phyloP scores from a whole-genome alignment of 805 yeast species.

The Yarrowia deformans region DNA sequence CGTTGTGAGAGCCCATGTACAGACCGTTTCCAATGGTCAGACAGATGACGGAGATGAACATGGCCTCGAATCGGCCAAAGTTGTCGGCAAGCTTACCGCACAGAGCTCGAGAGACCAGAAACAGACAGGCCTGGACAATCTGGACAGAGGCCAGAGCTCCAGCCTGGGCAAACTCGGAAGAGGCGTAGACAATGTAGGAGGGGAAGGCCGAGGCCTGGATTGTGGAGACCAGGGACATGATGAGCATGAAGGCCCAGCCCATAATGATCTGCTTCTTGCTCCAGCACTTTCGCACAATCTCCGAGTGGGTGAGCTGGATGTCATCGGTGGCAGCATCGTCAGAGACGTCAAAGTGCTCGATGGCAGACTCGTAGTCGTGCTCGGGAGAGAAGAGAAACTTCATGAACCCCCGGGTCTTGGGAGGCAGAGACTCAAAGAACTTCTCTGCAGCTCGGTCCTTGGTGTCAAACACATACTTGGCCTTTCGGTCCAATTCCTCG shows the following conservation, averaged over 20 bases:
- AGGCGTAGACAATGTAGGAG: conserved; percentile 29
- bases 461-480: conserved; percentile 35
- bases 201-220: conserved; percentile 30
- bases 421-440: conserved; percentile 21
- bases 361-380: conserved; percentile 7
- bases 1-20: conserved; percentile 43
- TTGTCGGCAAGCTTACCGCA: conserved; percentile 26
- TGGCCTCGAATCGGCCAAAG: conserved; percentile 31
- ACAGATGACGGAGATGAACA: conserved; percentile 35
- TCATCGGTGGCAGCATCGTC: not conserved
- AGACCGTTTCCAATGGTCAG: conserved; percentile 17
- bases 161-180: conserved; percentile 14
- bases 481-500: conserved; percentile 22
- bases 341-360: not conserved
- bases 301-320: conserved; percentile 16
- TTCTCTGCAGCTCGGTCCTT: conserved; percentile 24
- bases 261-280: conserved; percentile 11
- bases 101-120: conserved; percentile 15
- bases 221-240: conserved; percentile 31
- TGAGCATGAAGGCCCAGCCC: conserved; percentile 27
- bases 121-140: conserved; percentile 26
- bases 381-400: conserved; percentile 31
- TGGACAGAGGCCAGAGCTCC: conserved; percentile 31
- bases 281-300: conserved; percentile 18
- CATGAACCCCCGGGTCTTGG: conserved; percentile 5